Base-by-base conservation (phyloP, 352 stramenopile genomes). In the Phytopythium litorale region DNA sequence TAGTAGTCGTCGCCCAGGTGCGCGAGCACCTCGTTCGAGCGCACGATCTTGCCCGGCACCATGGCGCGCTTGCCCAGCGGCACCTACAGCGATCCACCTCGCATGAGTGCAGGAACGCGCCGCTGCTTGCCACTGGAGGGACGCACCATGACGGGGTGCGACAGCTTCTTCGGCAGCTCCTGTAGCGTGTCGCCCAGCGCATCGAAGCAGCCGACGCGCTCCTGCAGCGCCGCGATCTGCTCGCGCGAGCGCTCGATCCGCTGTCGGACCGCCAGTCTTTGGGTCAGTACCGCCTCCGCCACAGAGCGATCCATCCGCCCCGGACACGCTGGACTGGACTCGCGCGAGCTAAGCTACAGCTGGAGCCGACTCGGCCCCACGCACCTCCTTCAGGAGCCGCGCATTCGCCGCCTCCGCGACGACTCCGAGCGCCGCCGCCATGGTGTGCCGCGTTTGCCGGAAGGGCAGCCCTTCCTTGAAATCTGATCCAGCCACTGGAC, bases 1-100 rank as follows among this genome's bases (percentile, higher is more conserved):
- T 87, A 94, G 67, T 90, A 91, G 13, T 92, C 80, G 63, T 92
- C 84, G 8, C 87, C 87, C 33, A 96, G 60, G 61, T 94, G 84
- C 37, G 83, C 79, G 15, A 94, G 67, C 56, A 96, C 78, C 70
- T 96, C 87, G 43, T 96, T 96, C 37, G 87, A 87, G 52, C 84
- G 84, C 56, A 93, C 73, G 45, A 96, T 90, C 59, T 86, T 91
- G 48, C 87, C 87, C 3, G 85, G 83, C 51, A 89, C 81, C 79
- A 94, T 93, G 2, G 84, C 83, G 35, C 85, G 81, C 68, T 93
- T 93, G 28, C 87, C 87, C 21, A 96, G 68, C 37, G 87, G 87
- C 28, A 89, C 71, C 77, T 85, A 38, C 18, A 25, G 42, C 19
- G 42, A 13, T 48, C n/a, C 42, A n/a, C 19, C 21, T 19, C 16